Conservation (phyloP, 2,329 filamentous ascomycete genomes). For the Mariannaea elegans region DNA sequence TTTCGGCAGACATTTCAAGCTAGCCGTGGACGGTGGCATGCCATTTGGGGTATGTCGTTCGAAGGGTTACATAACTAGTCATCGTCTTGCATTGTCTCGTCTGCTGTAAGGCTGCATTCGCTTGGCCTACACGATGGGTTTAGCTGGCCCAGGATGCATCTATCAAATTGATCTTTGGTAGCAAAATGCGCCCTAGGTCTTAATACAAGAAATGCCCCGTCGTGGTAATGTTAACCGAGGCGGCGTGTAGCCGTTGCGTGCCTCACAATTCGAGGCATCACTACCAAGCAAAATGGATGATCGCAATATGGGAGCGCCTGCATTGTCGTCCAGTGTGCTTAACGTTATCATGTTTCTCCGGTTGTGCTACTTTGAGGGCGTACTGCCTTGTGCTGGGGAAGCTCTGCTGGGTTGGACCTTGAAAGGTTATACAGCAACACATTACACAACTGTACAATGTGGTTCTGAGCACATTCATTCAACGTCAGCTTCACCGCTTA, state of each 20-base stretch:
- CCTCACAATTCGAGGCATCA: background rate
- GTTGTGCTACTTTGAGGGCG: background rate
- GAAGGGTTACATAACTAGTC: no score
- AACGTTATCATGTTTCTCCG: background rate
- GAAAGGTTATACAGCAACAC: background rate
- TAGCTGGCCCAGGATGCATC: no score
- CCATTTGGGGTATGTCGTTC: no score
- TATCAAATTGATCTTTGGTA: background rate
- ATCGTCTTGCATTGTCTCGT: no score
- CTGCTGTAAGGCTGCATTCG: no score
- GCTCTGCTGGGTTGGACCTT: no score
- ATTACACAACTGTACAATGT: background rate
- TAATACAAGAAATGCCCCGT: conserved; percentile 6
- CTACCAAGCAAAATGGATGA: background rate
- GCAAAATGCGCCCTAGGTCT: background rate
- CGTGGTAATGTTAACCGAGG: background rate
- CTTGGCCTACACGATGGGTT: no score
- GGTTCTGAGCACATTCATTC: background rate
- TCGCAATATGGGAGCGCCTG: background rate
- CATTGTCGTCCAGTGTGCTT: background rate
- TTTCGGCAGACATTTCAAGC: no score
- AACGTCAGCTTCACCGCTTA: background rate
- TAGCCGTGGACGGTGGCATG: no score
- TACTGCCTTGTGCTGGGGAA: background rate
- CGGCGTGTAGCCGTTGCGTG: background rate